Evolutionary conservation across 169 alveolate genomes (phyloP), one percentile per base, ranked within the genome.

Genomic region (Plasmodium blacklocki): DNA sequence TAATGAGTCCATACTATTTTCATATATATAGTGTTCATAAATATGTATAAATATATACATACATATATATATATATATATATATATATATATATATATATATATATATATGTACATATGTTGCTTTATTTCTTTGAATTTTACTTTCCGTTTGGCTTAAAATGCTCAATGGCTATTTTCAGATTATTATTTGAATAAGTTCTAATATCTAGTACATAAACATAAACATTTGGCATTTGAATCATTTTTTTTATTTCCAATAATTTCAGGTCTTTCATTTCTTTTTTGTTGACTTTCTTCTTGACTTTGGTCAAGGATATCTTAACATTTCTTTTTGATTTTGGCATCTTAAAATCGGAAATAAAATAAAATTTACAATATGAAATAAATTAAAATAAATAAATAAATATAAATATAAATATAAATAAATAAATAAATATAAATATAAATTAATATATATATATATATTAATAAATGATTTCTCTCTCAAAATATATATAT

Each of bases 301-400:
- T 86, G 15, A 86, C 92, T 67, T 86, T 86, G 52, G 92, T 86
- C 72, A 86, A 71, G 3, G 92, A 72, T 45, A 86, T 72, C 54
- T 74, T 62, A 14, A 63, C 14, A 19, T 86, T 86, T 72, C 92
- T 86, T 87, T 86, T 86, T 47, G 92, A 86, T 66, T 72, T 86
- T 9, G 88, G 88, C 92, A 86, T 86, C 62, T 86, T 3, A 15
- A 39, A 39, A 4, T 5, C 7, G 45, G 45, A 32, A 32, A 39
- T 5, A 4, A 39, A 39, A 39, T 39, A 5, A 39, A 39, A 4
- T 26, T 26, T 2, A 2, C 39, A 39, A 5, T 39, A 39, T 39
- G 47, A 5, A 2, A 39, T 39, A 39, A 39, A 39, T 39, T 39
- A 32, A 29, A 29, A 29, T 29, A 29, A 29, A 29, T 29, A 29